Evolutionary conservation across 2,329 filamentous ascomycete genomes (phyloP).

Genomic region (Alternaria brassicicola): DNA sequence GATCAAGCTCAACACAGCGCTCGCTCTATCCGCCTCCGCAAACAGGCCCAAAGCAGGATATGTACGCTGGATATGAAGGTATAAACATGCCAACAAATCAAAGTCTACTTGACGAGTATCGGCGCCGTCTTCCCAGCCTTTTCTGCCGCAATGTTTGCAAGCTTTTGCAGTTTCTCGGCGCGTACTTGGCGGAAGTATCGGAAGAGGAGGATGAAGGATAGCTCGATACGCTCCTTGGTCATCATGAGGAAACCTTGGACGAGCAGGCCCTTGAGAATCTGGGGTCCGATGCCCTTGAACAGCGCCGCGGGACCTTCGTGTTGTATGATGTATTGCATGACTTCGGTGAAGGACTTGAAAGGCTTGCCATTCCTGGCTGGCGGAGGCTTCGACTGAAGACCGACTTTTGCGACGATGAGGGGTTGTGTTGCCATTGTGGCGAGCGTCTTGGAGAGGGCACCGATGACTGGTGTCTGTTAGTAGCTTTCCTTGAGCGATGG

Average conservation of each 20-base stretch:
- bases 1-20: neutral
- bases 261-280: constrained; percentile 88
- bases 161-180: constrained; percentile 71
- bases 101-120: constrained; percentile 39
- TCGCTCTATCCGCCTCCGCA: neutral
- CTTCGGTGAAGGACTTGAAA: constrained; percentile 91
- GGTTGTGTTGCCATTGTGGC: constrained; percentile 94
- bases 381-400: constrained; percentile 90
- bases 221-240: constrained; percentile 95
- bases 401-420: constrained; percentile 96
- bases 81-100: neutral
- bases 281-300: constrained; percentile 96
- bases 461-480: constrained; percentile 68
- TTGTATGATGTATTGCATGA: constrained; percentile 91
- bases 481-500: constrained; percentile 1
- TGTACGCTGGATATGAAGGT: constrained; percentile 11
- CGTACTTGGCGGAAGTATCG: constrained; percentile 77
- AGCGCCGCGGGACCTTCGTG: constrained; percentile 83
- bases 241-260: constrained; percentile 99
- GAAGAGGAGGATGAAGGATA: constrained; percentile 85
- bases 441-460: constrained; percentile 88
- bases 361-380: constrained; percentile 83
- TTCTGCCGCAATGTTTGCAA: constrained; percentile 67
- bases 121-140: constrained; percentile 52
- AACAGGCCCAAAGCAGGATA: neutral